Base-by-base conservation (phyloP, 352 stramenopile species). In the Pythium apleroticum region DNA sequence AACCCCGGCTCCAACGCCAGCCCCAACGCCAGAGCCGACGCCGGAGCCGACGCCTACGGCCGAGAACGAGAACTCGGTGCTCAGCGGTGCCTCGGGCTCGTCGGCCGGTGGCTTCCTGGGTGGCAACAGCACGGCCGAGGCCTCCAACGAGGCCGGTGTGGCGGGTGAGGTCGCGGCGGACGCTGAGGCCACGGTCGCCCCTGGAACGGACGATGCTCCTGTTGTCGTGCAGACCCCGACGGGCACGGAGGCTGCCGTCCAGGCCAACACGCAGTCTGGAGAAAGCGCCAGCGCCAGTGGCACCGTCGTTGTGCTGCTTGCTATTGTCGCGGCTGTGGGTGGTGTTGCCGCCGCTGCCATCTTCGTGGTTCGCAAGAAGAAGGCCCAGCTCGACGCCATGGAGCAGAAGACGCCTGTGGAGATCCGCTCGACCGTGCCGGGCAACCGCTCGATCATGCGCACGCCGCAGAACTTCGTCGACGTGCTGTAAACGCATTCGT, bases 371-470 rank as follows among this genome's bases (percentile, higher is more conserved):
- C 79, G 75, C 63, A 75, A 76, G 68, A 88, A 86, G 70, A 82
- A 86, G 71, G 63, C 72, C 37, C 53, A 78, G 55, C 76, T 88
- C 30, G 79, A 88, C 56, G 77, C 75, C 54, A 72, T 84, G 65
- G 79, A 86, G 54, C 72, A 69, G 70, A 88, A 88, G 77, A 81
- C 77, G 39, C 77, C 79, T 20, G 12, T 41, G 72, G 69, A 28
- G 74, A 72, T 19, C 46, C 59, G 31, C 7, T 46, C 41, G 41
- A 63, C 39, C 28, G 39, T 57, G 50, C 27, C 43, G 24, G 30
- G 20, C 19, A 41, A 19, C 24, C 22, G 41, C 24, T 39, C 48
- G 30, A 52, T 65, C 24, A 65, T 65, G 57, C 43, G 24, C 45
- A 65, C 57, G 20, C 57, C 57, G 11, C 28, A 54, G 28, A 49